Percentiles rank a stretch among this genome's conserved stretches.
Conservation (phyloP, 2,329 filamentous ascomycete genomes). For the Aspergillus calidoustus region DNA sequence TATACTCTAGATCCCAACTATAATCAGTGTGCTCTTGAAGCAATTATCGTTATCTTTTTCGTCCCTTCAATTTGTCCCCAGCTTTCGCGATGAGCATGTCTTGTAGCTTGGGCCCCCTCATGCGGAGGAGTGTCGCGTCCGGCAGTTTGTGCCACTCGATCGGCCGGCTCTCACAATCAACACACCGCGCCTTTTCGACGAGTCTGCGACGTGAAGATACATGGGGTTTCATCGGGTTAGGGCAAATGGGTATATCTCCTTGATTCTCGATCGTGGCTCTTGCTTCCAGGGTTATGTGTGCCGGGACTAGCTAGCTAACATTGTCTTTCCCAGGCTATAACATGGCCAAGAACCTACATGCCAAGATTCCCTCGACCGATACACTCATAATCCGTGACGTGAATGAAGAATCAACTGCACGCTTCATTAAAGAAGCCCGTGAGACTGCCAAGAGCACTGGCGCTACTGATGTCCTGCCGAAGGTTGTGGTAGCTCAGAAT, state of each 20-base stretch:
- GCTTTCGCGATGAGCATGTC: conserved; percentile 23
- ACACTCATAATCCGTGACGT: conserved; percentile 69
- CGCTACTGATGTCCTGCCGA: conserved; percentile 42
- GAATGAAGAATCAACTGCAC: conserved; percentile 60
- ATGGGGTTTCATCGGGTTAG: conserved; percentile 65
- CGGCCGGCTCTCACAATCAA: not conserved
- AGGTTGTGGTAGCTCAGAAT: conserved; percentile 60
- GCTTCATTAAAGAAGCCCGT: conserved; percentile 61
- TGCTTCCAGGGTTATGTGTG: not conserved
- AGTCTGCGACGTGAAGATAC: conserved; percentile 52
- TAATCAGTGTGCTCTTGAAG: not conserved
- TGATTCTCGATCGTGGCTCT: not conserved
- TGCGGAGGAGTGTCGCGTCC: conserved; percentile 19
- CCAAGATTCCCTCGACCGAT: conserved; percentile 67
- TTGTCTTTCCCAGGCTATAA: conserved; percentile 60
- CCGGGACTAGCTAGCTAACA: conserved; percentile 5
- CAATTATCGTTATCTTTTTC: not conserved
- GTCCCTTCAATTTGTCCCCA: not conserved
- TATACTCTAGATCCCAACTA: not conserved
- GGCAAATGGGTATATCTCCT: conserved; percentile 60
- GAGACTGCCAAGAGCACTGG: conserved; percentile 33
- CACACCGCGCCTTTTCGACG: conserved; percentile 49
- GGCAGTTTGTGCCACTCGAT: conserved; percentile 10
- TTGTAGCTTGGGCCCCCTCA: conserved; percentile 18
- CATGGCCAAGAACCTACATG: conserved; percentile 73